Percentiles rank a stretch among this genome's conserved stretches.
Conservation (phyloP, 371 early-diverging fungal genomes). For the Capillidium rhysosporum region DNA sequence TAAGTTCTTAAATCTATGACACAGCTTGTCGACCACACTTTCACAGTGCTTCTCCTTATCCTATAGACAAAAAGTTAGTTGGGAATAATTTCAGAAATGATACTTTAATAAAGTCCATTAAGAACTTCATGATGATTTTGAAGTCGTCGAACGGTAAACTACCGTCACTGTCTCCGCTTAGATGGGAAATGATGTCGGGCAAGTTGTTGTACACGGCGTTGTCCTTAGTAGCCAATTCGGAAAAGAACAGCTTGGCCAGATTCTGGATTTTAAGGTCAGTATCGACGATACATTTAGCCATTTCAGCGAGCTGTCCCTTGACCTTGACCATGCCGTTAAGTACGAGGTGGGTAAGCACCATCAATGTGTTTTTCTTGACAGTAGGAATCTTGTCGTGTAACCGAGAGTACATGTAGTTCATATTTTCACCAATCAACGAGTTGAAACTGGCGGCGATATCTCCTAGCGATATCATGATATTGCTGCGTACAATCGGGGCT, state of each 20-base stretch:
- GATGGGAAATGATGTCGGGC: conserved; percentile 86
- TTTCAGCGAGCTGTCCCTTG: conserved; percentile 90
- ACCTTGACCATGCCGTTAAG: conserved; percentile 97
- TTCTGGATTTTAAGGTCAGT: conserved; percentile 68
- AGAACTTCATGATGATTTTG: conserved; percentile 73
- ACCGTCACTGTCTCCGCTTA: conserved; percentile 49
- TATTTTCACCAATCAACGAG: conserved; percentile 83
- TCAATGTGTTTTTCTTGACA: conserved; percentile 87
- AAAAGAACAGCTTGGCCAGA: conserved; percentile 83
- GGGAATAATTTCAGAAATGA: neutral
- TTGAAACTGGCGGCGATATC: conserved; percentile 92
- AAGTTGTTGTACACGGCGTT: conserved; percentile 95
- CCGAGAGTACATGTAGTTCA: conserved; percentile 75
- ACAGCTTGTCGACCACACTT: conserved; percentile 84
- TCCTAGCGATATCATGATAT: conserved; percentile 87
- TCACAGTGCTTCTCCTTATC: conserved; percentile 78
- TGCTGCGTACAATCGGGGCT: conserved; percentile 59
- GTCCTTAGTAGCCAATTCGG: conserved; percentile 86
- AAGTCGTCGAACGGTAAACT: conserved; percentile 24
- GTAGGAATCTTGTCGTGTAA: conserved; percentile 50
- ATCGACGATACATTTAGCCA: conserved; percentile 90
- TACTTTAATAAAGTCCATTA: conserved; percentile 73
- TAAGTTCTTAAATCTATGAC: conserved; percentile 66
- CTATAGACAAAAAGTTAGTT: conserved; percentile 2
- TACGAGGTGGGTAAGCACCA: conserved; percentile 92